These are phyloP conservation scores for Leishmania braziliensis DNA, from an alignment of 208 protist species.

Conservation along the genomic window DNA sequence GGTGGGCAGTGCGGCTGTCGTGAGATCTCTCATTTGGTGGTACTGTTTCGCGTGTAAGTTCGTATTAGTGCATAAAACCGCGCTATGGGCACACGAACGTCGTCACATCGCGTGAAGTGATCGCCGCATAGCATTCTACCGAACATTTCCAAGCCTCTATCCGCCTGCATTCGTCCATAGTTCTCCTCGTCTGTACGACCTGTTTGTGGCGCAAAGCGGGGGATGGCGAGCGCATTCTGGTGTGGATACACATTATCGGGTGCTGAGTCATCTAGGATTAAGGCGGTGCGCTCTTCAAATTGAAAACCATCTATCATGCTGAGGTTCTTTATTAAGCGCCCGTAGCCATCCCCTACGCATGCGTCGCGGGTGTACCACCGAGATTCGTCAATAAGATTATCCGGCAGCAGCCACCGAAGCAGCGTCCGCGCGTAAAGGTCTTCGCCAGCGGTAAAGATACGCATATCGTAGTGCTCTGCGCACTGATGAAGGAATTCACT, in stretches of 20 bases:
- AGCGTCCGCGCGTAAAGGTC: conserved; percentile 65
- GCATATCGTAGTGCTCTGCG: conserved; percentile 55
- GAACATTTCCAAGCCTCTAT: conserved; percentile 37
- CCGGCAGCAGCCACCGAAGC: conserved; percentile 46
- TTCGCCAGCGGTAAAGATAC: conserved; percentile 73
- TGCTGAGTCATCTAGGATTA: conserved; percentile 75
- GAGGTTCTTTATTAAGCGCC: conserved; percentile 57
- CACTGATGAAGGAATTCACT: conserved; percentile 49
- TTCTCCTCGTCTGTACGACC: conserved; percentile 35
- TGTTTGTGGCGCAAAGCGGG: conserved; percentile 51
- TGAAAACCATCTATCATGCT: conserved; percentile 28
- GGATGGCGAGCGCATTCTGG: conserved; percentile 64
- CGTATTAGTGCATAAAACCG: conserved; percentile 33
- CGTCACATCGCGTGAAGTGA: conserved; percentile 34
- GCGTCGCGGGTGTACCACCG: conserved; percentile 60
- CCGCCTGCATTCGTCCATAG: conserved; percentile 29
- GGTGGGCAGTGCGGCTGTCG: neutral
- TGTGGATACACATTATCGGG: conserved; percentile 55
- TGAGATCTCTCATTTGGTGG: conserved; percentile 9
- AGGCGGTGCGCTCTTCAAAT: conserved; percentile 38
- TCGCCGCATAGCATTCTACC: conserved; percentile 37
- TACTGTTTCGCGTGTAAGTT: conserved; percentile 12
- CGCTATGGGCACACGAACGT: conserved; percentile 42
- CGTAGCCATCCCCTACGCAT: conserved; percentile 38
- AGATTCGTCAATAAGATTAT: conserved; percentile 30